These are phyloP conservation scores for Luzula sylvatica DNA, from an alignment of 176 grass and related monocot species.

Conservation along the genomic window DNA sequence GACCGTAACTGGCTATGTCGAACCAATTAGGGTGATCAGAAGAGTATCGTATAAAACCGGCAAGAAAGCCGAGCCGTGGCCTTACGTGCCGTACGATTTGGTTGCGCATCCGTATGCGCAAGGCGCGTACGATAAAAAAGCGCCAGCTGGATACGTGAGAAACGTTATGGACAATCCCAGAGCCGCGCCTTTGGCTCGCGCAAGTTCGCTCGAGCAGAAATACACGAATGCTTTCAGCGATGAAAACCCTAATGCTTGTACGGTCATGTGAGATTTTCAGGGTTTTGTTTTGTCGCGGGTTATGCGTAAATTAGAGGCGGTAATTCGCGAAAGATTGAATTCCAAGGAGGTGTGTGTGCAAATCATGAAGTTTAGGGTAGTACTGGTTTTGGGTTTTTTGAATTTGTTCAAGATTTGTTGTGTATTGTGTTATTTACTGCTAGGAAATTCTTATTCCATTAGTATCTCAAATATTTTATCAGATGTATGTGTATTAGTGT, in stretches of 20 bases:
- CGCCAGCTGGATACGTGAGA: slow-evolving; percentile 58
- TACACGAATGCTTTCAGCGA: slow-evolving; percentile 72
- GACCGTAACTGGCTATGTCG: slow-evolving; percentile 64
- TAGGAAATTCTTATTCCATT: not conserved
- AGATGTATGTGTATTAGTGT: not conserved
- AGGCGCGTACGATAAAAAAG: slow-evolving; percentile 66
- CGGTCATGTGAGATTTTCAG: slow-evolving; percentile 35
- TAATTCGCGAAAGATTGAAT: not conserved
- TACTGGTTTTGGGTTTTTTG: not conserved
- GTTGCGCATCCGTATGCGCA: slow-evolving; percentile 74
- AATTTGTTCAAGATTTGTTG: not conserved
- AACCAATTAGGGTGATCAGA: slow-evolving; percentile 49
- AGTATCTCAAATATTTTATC: not conserved
- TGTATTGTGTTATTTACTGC: too few relatives aligned
- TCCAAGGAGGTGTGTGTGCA: not conserved
- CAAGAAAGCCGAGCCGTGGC: slow-evolving; percentile 74
- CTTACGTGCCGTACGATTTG: slow-evolving; percentile 62
- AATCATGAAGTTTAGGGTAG: not conserved
- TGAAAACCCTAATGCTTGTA: slow-evolving; percentile 81
- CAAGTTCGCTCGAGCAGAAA: slow-evolving; percentile 49
- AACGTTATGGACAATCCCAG: slow-evolving; percentile 47
- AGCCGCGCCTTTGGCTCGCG: slow-evolving; percentile 49
- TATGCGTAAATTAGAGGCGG: not conserved
- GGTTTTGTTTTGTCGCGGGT: not conserved
- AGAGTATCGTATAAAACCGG: slow-evolving; percentile 55